Percentiles rank a stretch among this genome's conserved stretches.
Evolutionary conservation across 306 rosid genomes (phyloP).

Genomic region (Sesbania bispinosa): DNA sequence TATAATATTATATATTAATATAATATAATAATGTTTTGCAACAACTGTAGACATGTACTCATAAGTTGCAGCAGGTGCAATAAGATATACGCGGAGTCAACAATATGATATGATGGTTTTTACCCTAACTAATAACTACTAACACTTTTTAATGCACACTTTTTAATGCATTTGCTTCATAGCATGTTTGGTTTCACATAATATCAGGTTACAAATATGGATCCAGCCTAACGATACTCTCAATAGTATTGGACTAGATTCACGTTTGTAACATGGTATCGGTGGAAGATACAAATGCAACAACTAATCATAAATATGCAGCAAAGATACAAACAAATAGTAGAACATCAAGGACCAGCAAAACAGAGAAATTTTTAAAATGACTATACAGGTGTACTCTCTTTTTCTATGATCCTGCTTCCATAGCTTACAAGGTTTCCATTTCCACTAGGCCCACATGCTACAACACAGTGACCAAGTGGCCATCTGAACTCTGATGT

Average conservation of each 20-base stretch:
- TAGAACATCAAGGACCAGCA: not conserved
- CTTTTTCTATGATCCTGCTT: not conserved
- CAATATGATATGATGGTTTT: not conserved
- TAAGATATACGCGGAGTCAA: not conserved
- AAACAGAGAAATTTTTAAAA: not conserved
- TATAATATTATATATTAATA: not conserved
- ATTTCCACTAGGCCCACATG: not conserved
- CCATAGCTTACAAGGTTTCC: not conserved
- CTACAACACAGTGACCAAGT: not conserved
- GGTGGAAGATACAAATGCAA: not conserved
- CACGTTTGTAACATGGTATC: not conserved
- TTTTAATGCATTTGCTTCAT: slow-evolving; percentile 17
- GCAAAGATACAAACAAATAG: not conserved
- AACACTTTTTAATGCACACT: too few species aligned
- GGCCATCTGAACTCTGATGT: not conserved
- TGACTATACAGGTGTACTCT: not conserved
- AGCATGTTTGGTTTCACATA: too few species aligned
- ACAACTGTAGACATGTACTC: not conserved
- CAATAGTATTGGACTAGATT: too few species aligned
- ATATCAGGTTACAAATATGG: too few species aligned
- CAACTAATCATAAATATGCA: not conserved
- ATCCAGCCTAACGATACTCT: too few species aligned
- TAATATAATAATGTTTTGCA: not conserved
- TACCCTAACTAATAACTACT: slow-evolving; percentile 2
- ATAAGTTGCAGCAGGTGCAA: not conserved